These are phyloP conservation scores for Raddia guianensis DNA, from an alignment of 176 grass and related monocot genomes.

Conservation along the genomic window DNA sequence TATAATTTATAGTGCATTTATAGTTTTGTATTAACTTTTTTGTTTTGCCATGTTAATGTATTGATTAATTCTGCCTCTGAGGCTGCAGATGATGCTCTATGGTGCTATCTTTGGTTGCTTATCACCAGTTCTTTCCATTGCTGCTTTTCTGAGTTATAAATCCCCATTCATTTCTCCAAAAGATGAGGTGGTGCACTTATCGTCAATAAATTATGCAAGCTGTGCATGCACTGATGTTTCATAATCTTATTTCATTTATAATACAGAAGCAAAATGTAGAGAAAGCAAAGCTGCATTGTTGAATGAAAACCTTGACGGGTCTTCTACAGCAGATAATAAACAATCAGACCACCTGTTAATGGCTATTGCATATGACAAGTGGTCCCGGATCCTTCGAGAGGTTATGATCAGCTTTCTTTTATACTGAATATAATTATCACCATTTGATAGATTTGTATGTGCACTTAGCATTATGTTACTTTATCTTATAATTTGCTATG, in stretches of 20 bases:
- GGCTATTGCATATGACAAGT: slow-evolving; percentile 83
- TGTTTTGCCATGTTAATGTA: slow-evolving; percentile 31
- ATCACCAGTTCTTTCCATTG: slow-evolving; percentile 88
- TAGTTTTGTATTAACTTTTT: slow-evolving; percentile 37
- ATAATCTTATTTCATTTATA: slow-evolving; percentile 20
- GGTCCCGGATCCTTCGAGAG: slow-evolving; percentile 76
- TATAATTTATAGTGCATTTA: slow-evolving; percentile 31
- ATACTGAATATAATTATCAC: background rate
- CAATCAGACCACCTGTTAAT: slow-evolving; percentile 92
- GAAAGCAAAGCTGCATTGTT: slow-evolving; percentile 70
- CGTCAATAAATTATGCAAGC: slow-evolving; percentile 1
- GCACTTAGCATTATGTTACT: background rate
- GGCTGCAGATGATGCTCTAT: slow-evolving; percentile 93
- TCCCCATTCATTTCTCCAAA: slow-evolving; percentile 91
- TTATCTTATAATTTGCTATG: slow-evolving; percentile 13
- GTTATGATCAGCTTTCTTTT: slow-evolving; percentile 47
- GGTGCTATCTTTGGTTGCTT: slow-evolving; percentile 98
- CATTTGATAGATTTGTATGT: slow-evolving; percentile 13
- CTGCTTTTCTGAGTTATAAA: slow-evolving; percentile 96
- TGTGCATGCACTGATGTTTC: background rate
- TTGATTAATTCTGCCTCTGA: slow-evolving; percentile 33
- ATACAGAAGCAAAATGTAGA: slow-evolving; percentile 88
- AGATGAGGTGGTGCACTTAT: slow-evolving; percentile 72
- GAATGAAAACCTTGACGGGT: slow-evolving; percentile 66
- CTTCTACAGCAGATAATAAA: slow-evolving; percentile 62